Evolutionary conservation across 371 early-diverging fungal genomes (phyloP), one percentile per base, ranked within the genome.

Genomic region (Mucor velutinosus): DNA sequence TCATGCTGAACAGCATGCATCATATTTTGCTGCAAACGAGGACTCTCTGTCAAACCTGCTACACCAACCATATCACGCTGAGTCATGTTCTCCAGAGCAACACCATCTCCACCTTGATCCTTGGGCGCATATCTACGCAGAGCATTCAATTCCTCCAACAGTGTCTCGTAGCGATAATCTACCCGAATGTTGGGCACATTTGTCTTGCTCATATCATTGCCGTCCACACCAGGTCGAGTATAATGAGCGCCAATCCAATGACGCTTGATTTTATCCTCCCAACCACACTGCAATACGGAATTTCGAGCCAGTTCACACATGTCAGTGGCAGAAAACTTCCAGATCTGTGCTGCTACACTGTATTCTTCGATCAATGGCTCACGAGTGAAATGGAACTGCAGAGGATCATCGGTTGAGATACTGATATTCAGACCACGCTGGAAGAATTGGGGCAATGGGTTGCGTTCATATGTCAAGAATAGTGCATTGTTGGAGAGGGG

Each of bases 321-420:
- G 74, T 99, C 99, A 0, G 94, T 89, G 17, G 92, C 81, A 5
- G 95, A 94, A 29, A 97, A 76, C 72, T 97, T 99, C 95, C 97
- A 99, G 65, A 99, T 98, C 89, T 95, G 98, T n/a, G 98, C 93
- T 3, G 97, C 98, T 1, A 98, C 95, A 72, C 96, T 95, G 82
- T 98, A 99, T 76, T 99, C 99, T 76, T 99, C 99, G 75, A 99
- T 99, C 72, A 99, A 75, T 1, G 99, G 99, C 77, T 99, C 99
- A 73, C 95, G 94, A 15, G 99, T 98, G 66, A 95, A 98, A 71
- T 99, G 99, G 86, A 99, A 99, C 78, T 99, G 99, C 27, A 99
- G 76, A 7, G 99, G 99, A 81, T 99, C 99, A 78, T 99, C 99
- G 3, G 99, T 98, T 6, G 97, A 97, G 39, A 99, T 81, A 11